Conservation (phyloP, 2,329 filamentous ascomycete genomes). For the Colletotrichum tropicicola region DNA sequence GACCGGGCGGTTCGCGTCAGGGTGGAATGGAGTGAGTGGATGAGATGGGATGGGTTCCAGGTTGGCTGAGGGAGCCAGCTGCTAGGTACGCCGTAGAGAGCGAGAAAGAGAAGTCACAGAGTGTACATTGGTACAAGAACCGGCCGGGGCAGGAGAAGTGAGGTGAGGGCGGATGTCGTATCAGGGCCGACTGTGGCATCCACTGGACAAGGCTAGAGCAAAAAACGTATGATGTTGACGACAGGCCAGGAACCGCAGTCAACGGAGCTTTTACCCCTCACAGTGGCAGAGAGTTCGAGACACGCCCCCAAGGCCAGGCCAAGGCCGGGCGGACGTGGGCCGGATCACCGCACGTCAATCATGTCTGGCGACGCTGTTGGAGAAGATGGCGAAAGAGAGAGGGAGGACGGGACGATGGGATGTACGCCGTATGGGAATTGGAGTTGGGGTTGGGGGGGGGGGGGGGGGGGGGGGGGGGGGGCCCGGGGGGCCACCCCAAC, state of each 20-base stretch:
- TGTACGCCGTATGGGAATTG: conserved; percentile 4
- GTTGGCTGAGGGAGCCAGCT: too few species aligned
- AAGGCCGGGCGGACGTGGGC: conserved; percentile 18
- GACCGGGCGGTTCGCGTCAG: conserved; percentile 13
- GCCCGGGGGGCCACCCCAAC: too few species aligned
- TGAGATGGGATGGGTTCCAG: too few species aligned
- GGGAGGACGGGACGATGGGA: too few species aligned
- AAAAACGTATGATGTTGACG: conserved; percentile 31
- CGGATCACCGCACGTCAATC: conserved; percentile 17
- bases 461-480: too few species aligned
- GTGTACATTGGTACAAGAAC: conserved; percentile 10
- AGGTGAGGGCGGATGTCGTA: conserved; percentile 18
- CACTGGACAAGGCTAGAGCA: conserved; percentile 20
- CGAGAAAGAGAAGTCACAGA: not conserved
- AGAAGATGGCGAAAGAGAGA: conserved; percentile 5
- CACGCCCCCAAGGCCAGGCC: conserved; percentile 13
- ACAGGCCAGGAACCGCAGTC: conserved; percentile 27
- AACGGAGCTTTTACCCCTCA: conserved; percentile 27
- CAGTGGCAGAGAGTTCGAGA: conserved; percentile 25
- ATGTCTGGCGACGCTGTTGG: not conserved
- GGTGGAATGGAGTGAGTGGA: not conserved
- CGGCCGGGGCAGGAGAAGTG: not conserved
- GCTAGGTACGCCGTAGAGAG: too few species aligned
- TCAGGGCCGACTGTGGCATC: conserved; percentile 27
- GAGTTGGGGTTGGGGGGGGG: not conserved